phyloP scores from a whole-genome alignment of 2,329 filamentous ascomycete genomes.

The Xylariaceae sp. region DNA sequence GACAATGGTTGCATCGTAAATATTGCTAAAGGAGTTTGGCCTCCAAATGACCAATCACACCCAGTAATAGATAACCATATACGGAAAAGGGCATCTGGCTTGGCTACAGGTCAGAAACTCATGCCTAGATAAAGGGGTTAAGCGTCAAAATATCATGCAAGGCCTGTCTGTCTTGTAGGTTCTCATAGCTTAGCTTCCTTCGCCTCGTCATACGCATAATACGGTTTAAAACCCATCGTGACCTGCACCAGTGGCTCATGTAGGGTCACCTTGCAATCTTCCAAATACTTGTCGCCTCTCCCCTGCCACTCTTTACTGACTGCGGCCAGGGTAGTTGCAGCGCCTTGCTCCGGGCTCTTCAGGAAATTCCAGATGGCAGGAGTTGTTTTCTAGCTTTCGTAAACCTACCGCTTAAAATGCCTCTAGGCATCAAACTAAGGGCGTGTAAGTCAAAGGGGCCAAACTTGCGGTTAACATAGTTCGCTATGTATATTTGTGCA shows the following conservation, averaged over 20 bases:
- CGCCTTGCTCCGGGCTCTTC: conserved; percentile 46
- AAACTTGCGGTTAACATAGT: conserved; percentile 53
- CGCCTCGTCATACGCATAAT: conserved; percentile 21
- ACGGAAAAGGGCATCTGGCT: no score
- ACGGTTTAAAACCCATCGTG: conserved; percentile 5
- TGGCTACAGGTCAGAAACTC: no score
- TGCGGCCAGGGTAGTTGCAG: conserved; percentile 49
- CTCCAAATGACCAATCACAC: no score
- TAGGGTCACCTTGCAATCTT: conserved; percentile 13
- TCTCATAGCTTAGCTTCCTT: conserved; percentile 22
- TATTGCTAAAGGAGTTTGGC: no score
- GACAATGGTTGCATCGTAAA: no score
- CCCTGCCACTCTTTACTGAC: conserved; percentile 42
- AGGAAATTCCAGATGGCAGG: no score
- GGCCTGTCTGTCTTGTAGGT: no score
- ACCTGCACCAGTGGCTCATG: background rate
- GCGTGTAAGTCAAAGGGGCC: conserved; percentile 48
- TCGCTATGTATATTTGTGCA: conserved; percentile 54
- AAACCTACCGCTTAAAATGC: no score
- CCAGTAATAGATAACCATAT: no score
- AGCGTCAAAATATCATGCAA: no score
- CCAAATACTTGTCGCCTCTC: conserved; percentile 24
- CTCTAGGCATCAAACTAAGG: conserved; percentile 50
- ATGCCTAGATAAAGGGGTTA: no score
- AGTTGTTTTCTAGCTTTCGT: no score